These are phyloP conservation scores for Diaporthe ampelina DNA, from an alignment of 2,329 filamentous ascomycete species.

Conservation along the genomic window DNA sequence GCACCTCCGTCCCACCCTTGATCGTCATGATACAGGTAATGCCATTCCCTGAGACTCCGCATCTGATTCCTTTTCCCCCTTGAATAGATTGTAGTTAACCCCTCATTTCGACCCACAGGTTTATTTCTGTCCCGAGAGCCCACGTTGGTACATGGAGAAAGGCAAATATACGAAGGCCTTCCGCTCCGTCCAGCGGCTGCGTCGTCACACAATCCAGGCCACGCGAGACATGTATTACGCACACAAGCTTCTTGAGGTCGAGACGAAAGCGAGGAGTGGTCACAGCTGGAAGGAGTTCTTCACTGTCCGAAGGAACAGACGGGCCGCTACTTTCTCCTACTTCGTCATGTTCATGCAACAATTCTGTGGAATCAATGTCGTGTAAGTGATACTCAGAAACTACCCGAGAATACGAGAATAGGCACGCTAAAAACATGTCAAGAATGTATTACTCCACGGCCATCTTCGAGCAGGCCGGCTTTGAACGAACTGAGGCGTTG, in stretches of 20 bases:
- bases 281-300: slow-evolving; percentile 55
- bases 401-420: neutral
- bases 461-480: slow-evolving; percentile 5
- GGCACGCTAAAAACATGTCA: neutral
- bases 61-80: too few relatives aligned
- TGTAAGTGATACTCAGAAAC: neutral
- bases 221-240: slow-evolving; percentile 66
- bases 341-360: slow-evolving; percentile 56
- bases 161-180: slow-evolving; percentile 60
- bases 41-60: neutral
- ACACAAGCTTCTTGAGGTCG: slow-evolving; percentile 54
- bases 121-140: slow-evolving; percentile 67
- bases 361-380: slow-evolving; percentile 48
- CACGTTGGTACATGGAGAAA: slow-evolving; percentile 68
- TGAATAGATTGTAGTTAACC: neutral
- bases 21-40: slow-evolving; percentile 5
- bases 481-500: neutral
- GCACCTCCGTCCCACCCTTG: slow-evolving; percentile 14
- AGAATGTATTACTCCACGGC: slow-evolving; percentile 16
- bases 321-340: slow-evolving; percentile 54
- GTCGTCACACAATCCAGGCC: slow-evolving; percentile 63
- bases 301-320: slow-evolving; percentile 53
- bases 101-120: neutral
- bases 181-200: slow-evolving; percentile 59
- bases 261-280: slow-evolving; percentile 46